Base-by-base conservation (phyloP, 441 rosid species). In the Bruguiera hainesii region DNA sequence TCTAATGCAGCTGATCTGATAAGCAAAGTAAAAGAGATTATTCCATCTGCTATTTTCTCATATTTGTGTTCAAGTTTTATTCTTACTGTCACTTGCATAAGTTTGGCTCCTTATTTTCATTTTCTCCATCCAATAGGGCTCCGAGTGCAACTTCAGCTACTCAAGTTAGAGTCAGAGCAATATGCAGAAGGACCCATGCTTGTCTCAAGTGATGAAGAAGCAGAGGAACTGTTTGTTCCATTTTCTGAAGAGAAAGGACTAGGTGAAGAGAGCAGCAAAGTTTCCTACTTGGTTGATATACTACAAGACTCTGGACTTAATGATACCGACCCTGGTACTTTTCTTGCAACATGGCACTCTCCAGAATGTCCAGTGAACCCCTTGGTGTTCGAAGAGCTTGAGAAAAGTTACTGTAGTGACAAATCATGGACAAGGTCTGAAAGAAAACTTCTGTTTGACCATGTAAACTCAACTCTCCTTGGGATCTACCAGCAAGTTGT, bases 131-230 rank as follows among this genome's bases (percentile, higher is more conserved):
- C 5, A 15, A 26, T 42, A 96, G 99, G 98, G 63, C 99, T 96
- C 55, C 82, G 98, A 64, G 79, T 82, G 95, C 99, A 93, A 81
- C 94, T 96, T 69, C 89, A 93, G 69, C 87, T 93, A 28, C 94
- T 96, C 46, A 96, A 89, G 71, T 79, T 80, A 60, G 97, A 88
- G 76, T 88, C 97, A 25, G 90, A 86, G 65, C 63, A 84, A 63
- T 86, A 88, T 50, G 75, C 67, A 7, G 98, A 89, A 75, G 91
- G 88, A 52, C 73, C 74, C 59, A 79, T 83, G 85, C 75, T 82
- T 5, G 50, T 88, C 80, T 86, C 94, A 7, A 84, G 89, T 42
- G 97, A 90, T 60, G 96, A 88, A 64, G 94, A 87, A 13, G 67
- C 61, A 7, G 88, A 76, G 26, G 81, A 80, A 26, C 82, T 72